Conservation (phyloP, 2,329 filamentous ascomycete species). For the Allantophomopsis cytisporea region DNA sequence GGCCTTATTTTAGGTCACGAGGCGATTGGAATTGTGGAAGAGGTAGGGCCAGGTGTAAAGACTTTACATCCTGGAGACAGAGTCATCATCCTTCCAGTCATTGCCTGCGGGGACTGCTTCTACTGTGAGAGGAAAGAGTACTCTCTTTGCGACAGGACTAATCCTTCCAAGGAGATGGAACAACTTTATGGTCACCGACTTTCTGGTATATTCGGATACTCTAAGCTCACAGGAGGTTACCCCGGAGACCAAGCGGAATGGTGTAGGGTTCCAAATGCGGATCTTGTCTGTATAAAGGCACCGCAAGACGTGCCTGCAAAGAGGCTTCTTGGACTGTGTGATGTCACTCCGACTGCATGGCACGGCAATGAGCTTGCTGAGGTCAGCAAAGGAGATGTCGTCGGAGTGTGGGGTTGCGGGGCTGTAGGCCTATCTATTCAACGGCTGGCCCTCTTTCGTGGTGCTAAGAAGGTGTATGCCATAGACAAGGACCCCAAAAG, state of each 20-base stretch:
- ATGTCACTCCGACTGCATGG: conserved; percentile 20
- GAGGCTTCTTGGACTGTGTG: conserved; percentile 17
- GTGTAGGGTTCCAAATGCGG: conserved; percentile 20
- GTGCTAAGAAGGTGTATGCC: conserved; percentile 18
- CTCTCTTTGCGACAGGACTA: conserved; percentile 18
- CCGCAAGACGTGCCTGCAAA: conserved; percentile 13
- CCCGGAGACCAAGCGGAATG: conserved; percentile 22
- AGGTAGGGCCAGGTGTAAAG: conserved; percentile 26
- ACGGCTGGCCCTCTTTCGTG: conserved; percentile 15
- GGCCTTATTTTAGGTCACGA: conserved; percentile 31
- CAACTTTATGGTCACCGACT: conserved; percentile 15
- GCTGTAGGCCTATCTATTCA: conserved; percentile 18
- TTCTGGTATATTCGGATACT: conserved; percentile 19
- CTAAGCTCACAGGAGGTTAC: conserved; percentile 19
- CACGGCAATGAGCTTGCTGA: conserved; percentile 19
- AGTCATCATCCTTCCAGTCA: conserved; percentile 25
- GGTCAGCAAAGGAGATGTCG: conserved; percentile 15
- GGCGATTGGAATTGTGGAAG: conserved; percentile 31
- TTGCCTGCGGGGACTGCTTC: conserved; percentile 15
- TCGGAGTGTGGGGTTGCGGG: conserved; percentile 20
- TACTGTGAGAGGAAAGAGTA: conserved; percentile 18
- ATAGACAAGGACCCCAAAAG: conserved; percentile 18
- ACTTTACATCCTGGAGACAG: conserved; percentile 29
- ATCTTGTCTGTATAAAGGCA: conserved; percentile 16
- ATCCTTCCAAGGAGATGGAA: conserved; percentile 16